Base-by-base conservation (phyloP, 2,329 filamentous ascomycete species). In the Colletotrichum coccodes region DNA sequence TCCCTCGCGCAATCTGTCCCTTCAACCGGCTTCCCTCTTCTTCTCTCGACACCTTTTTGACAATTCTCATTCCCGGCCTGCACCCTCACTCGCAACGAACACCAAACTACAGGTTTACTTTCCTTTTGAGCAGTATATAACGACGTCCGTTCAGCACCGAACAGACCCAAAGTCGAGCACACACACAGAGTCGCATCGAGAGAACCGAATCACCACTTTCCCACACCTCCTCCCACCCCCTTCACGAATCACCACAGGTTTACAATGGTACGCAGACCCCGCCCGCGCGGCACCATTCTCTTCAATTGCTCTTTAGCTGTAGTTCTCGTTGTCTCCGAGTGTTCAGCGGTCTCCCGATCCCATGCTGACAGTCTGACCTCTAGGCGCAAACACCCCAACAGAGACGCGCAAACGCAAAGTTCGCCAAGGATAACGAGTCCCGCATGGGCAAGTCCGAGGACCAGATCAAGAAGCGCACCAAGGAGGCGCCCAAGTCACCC, bases 311-410 rank as follows among this genome's bases (percentile, higher is more conserved):
- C 30, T 28, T 32, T 12, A 16, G 30, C 49, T 23, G n/a, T 38
- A n/a, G n/a, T 54, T 34, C 18, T 32, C 14, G 16, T 16, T 30
- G 38, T 34, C 14, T 36, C 12, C 28, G 18, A 16, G 14, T 30
- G 14, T 30, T 26, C 53, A 23, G 14, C 28, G n/a, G 7, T 6
- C 7, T 28, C 16, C 12, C 14, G n/a, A n/a, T 14, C 4, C 21
- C 18, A 8, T 36, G 26, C 68, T 68, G 30, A 62, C 58, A 28
- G 12, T n/a, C 32, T 16, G 3, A 23, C 18, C 28, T 11, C 23
- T 76, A 94, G 92, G 92, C 90, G 74, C 93, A 95, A 91, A 96
- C 93, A 73, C 93, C 91, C 74, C 89, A 94, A 81, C 94, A 96
- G 85, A 91, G 93, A 79, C 90, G 90, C 77, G 90, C 91, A 71